These are phyloP conservation scores for Mercurialis annua DNA, from an alignment of 345 rosid species.

Conservation along the genomic window DNA sequence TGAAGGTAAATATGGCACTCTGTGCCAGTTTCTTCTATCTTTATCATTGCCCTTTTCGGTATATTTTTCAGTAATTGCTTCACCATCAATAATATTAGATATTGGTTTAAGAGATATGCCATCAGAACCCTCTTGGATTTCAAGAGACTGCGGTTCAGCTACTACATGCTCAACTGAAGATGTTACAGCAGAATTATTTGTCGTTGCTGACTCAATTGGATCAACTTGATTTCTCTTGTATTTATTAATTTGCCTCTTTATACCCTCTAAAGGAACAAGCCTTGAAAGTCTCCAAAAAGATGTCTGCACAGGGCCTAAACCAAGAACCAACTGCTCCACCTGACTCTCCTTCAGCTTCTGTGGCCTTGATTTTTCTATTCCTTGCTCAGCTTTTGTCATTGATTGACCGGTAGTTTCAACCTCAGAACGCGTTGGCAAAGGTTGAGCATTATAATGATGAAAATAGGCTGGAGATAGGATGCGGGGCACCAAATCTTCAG, in stretches of 20 bases:
- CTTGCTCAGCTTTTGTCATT: constrained; percentile 34
- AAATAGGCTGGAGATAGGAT: constrained; percentile 95
- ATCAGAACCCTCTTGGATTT: constrained; percentile 93
- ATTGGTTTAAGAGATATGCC: constrained; percentile 88
- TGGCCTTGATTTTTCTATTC: constrained; percentile 38
- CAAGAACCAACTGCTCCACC: constrained; percentile 75
- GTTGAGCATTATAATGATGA: constrained; percentile 80
- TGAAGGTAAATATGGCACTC: constrained; percentile 82
- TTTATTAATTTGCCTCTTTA: constrained; percentile 56
- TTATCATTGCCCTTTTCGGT: constrained; percentile 36
- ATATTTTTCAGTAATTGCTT: constrained; percentile 33
- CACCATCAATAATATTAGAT: constrained; percentile 37
- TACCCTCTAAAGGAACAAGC: constrained; percentile 81
- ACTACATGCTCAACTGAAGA: constrained; percentile 58
- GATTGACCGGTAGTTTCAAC: constrained; percentile 35
- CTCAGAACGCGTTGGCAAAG: constrained; percentile 44
- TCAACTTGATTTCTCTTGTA: constrained; percentile 52
- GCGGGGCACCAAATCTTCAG: constrained; percentile 95
- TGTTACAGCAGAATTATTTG: constrained; percentile 35
- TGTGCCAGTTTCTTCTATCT: constrained; percentile 55
- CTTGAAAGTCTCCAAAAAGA: constrained; percentile 93
- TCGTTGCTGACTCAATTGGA: constrained; percentile 37
- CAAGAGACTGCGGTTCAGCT: constrained; percentile 77
- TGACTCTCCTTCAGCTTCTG: constrained; percentile 48
- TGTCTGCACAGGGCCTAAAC: constrained; percentile 90